A percentile compares a stretch with the other conserved stretches of the same genome.
These are phyloP conservation scores for Escovopsis sp. DNA, from an alignment of 2,329 filamentous ascomycete genomes.

Conservation along the genomic window DNA sequence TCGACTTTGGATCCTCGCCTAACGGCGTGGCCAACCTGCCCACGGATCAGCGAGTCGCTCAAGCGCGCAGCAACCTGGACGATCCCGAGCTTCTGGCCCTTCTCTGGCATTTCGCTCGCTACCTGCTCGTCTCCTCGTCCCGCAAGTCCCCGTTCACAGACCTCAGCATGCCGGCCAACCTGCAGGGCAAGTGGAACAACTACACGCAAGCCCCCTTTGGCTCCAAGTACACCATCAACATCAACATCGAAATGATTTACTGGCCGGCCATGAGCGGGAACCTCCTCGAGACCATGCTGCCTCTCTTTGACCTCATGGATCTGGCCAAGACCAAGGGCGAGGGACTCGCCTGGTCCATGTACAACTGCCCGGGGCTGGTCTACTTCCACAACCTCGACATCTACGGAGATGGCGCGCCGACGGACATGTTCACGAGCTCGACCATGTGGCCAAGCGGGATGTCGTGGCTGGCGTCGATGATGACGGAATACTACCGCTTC, in stretches of 20 bases:
- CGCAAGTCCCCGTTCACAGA: slow-evolving; percentile 6
- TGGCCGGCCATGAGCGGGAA: slow-evolving; percentile 20
- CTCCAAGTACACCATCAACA: slow-evolving; percentile 31
- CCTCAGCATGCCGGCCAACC: slow-evolving; percentile 12
- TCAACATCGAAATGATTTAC: slow-evolving; percentile 36
- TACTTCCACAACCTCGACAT: slow-evolving; percentile 20
- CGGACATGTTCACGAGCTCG: slow-evolving; percentile 9
- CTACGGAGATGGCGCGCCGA: slow-evolving; percentile 18
- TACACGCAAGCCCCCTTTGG: slow-evolving; percentile 22
- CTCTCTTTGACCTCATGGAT: slow-evolving; percentile 13
- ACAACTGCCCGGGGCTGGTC: slow-evolving; percentile 16
- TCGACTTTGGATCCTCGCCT: slow-evolving; percentile 11
- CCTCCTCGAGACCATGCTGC: slow-evolving; percentile 21
- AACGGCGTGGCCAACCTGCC: slow-evolving; percentile 4
- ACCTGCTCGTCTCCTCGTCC: slow-evolving; percentile 12
- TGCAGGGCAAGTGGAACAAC: slow-evolving; percentile 16
- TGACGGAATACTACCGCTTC: slow-evolving; percentile 25
- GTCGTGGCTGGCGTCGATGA: slow-evolving; percentile 25
- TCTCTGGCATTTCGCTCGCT: slow-evolving; percentile 13
- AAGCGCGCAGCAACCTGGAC: slow-evolving; percentile 2
- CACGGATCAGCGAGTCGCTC: slow-evolving; percentile 6
- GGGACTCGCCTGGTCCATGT: slow-evolving; percentile 16
- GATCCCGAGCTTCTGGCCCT: slow-evolving; percentile 12
- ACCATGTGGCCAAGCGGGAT: slow-evolving; percentile 25
- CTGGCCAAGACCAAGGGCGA: slow-evolving; percentile 19